Evolutionary conservation across 495 filamentous ascomycete species (phyloP), one percentile per base, ranked within the genome.

Genomic region (Tuber microsphaerosporum): DNA sequence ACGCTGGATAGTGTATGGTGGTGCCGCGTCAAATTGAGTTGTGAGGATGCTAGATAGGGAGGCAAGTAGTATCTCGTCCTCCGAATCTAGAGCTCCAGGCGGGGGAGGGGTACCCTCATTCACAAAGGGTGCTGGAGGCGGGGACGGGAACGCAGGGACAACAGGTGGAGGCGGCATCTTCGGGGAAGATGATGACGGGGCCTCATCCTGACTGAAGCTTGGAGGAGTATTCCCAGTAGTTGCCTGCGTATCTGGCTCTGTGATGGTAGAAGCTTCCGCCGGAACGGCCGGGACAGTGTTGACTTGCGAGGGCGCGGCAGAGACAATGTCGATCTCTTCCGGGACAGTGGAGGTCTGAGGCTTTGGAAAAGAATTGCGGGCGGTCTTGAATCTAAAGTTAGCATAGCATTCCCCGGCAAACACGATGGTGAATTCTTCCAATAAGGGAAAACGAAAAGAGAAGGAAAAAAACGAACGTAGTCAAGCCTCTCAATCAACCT

Each of bases 1-100:
- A 68, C 95, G 92, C 84, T 99, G 95, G 72, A 97, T 87, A 0
- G 95, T 98, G 82, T 98, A 93, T 0, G 95, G 95, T 1, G 95
- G 95, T 75, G 92, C 89, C 0, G 86, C 84, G 42, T 87, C 51
- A 84, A 99, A 99, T 76, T 88, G 88, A 5, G 85, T 85, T 51
- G 84, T 86, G 65, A 99, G 86, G n/a, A 89, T 90, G 6, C 85
- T 87, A 39, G 87, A 89, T 71, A 95, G 92, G 42, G 89, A 89
- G 69, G 84, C 80, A 73, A 95, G 86, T 69, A 92, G 88, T 41
- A 87, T 84, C 61, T 87, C 84, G 61, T 93, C 87, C 69, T 89
- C 89, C 5, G 87, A 86, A 16, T 92, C 92, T 20, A 97, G 86
- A 8, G 85, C 73, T 51, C 84, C 83, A 4, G 82, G 80, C 31